Evolutionary conservation across 2,329 filamentous ascomycete species (phyloP).

Genomic region (Ascochyta fabae): DNA sequence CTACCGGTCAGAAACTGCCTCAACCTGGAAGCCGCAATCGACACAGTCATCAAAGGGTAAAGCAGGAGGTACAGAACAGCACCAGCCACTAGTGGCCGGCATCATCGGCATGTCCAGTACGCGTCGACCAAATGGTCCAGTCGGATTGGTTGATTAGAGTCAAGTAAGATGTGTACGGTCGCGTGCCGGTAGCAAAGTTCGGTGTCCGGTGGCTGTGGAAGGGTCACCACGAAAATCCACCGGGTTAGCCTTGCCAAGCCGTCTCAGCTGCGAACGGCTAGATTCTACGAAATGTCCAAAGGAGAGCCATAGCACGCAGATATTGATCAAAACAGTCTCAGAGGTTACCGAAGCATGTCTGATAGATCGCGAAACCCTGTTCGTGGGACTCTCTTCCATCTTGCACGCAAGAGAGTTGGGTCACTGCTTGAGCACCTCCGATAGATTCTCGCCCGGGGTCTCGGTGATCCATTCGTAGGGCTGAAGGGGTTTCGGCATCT

Average conservation of each 20-base stretch:
- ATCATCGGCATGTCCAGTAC: slow-evolving; percentile 15
- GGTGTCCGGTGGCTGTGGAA: slow-evolving; percentile 14
- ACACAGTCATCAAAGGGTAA: slow-evolving; percentile 32
- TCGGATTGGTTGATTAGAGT: slow-evolving; percentile 3
- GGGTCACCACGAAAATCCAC: slow-evolving; percentile 11
- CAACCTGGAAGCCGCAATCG: slow-evolving; percentile 1
- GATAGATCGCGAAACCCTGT: background rate
- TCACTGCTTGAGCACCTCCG: slow-evolving; percentile 12
- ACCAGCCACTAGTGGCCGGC: slow-evolving; percentile 12
- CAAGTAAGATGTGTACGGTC: slow-evolving; percentile 8
- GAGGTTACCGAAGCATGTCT: background rate
- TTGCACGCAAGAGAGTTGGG: background rate
- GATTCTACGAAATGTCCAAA: background rate
- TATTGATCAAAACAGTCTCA: background rate
- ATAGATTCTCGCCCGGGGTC: slow-evolving; percentile 24
- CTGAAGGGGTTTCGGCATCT: slow-evolving; percentile 9
- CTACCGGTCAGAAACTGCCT: slow-evolving; percentile 2
- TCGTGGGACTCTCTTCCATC: background rate
- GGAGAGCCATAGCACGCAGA: background rate
- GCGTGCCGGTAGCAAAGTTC: slow-evolving; percentile 9
- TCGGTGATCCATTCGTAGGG: slow-evolving; percentile 24
- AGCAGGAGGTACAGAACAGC: slow-evolving; percentile 21
- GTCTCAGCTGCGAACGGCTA: slow-evolving; percentile 1
- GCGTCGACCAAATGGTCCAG: background rate
- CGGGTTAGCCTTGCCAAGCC: slow-evolving; percentile 8